phyloP scores from a whole-genome alignment of 2,329 filamentous ascomycete genomes.

The Penicillium sp. region DNA sequence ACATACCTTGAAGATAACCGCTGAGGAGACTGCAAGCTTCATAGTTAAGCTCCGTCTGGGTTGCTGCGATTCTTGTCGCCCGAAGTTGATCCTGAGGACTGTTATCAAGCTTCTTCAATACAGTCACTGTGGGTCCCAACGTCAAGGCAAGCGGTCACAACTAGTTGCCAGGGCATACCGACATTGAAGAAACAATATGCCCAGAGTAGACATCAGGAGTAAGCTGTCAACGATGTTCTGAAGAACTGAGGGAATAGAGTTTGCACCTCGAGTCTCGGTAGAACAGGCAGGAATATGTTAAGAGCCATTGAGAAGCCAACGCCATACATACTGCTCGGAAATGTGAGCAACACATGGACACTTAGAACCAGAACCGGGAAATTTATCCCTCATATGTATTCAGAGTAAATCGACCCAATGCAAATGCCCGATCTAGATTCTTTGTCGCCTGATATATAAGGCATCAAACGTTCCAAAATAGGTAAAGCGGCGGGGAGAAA shows the following conservation, averaged over 20 bases:
- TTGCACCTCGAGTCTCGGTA: neutral
- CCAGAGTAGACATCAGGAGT: too few species aligned
- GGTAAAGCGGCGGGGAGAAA: conserved; percentile 27
- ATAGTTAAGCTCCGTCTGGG: neutral
- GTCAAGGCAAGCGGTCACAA: too few species aligned
- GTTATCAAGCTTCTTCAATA: neutral
- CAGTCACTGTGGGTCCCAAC: too few species aligned
- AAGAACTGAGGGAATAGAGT: too few species aligned
- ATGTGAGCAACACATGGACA: neutral
- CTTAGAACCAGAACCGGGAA: neutral
- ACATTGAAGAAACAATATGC: too few species aligned
- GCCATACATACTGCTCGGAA: neutral
- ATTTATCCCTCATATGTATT: neutral
- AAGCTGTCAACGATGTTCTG: too few species aligned
- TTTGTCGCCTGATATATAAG: neutral
- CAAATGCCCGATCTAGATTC: neutral
- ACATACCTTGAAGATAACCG: neutral
- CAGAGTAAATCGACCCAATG: neutral
- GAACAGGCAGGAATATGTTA: neutral
- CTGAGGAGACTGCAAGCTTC: neutral
- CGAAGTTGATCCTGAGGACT: neutral
- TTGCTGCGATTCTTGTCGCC: neutral
- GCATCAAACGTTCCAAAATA: conserved; percentile 3
- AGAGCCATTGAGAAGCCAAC: neutral
- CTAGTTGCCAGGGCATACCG: too few species aligned